Base-by-base conservation (phyloP, 2,329 filamentous ascomycete genomes). In the Amauroascus verrucosus region DNA sequence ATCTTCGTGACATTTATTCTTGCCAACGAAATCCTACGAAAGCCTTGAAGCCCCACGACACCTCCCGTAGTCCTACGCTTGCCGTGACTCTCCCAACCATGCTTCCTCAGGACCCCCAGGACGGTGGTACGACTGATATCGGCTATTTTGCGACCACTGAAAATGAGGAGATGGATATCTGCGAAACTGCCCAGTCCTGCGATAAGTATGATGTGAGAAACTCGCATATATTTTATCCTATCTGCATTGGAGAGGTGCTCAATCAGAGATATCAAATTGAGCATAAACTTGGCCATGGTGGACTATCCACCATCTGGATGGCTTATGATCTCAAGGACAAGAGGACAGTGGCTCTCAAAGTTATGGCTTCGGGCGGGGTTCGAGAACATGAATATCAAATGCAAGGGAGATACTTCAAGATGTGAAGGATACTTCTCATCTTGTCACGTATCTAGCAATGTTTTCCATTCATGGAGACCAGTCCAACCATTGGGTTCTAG, bases 271-370 rank as follows among this genome's bases (percentile, higher is more conserved):
- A 56, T 40, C 32, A 26, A 22, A 38, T 57, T 26, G 55, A 57
- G 47, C 55, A 57, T 51, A 57, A 54, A 54, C 22, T 53, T 38
- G 55, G 55, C 26, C 45, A 26, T 41, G 51, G 55, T 28, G 52
- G 55, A n/a, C 52, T 54, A 24, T 54, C 55, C 11, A 54, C 52
- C 14, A 14, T 37, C 33, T 37, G 33, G 33, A 37, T 37, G 33
- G 33, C 33, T 37, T 16, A 7, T 37, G 55, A 57, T 33, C 38
- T 54, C 24, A 32, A 49, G n/a, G 43, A 51, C 6, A 54, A 54
- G 24, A 54, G 35, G 16, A 44, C 51, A 54, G 51, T 57, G 3
- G 55, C 55, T 40, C 51, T 57, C 22, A 57, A 57, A 32, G 22
- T 43, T 16, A 9, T 43, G 7, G 40, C 16, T 8, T 20, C 40